These are phyloP conservation scores for Psilocybe cubensis DNA, from an alignment of 768 basidiomycete species.

Conservation along the genomic window DNA sequence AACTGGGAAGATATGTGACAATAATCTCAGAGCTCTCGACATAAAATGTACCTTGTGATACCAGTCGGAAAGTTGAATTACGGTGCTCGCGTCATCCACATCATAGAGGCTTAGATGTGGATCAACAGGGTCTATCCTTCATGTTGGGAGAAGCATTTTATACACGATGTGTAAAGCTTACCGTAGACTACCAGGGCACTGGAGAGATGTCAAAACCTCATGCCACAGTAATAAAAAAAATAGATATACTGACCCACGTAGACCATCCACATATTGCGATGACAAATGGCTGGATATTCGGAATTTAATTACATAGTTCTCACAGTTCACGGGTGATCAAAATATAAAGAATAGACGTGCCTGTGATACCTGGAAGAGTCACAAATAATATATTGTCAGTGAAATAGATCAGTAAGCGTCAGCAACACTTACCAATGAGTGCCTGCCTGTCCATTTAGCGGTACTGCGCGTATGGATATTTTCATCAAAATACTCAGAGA, in stretches of 20 bases:
- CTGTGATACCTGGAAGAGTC: slow-evolving; percentile 18
- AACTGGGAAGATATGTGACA: neutral
- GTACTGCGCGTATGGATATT: slow-evolving; percentile 12
- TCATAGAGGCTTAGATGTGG: slow-evolving; percentile 23
- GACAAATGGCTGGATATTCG: slow-evolving; percentile 17
- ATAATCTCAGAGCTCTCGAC: neutral
- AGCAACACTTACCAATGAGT: slow-evolving; percentile 32
- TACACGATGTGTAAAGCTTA: too few species aligned
- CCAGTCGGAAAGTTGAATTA: slow-evolving; percentile 28
- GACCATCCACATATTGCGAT: slow-evolving; percentile 25
- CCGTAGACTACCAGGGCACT: slow-evolving; percentile 34
- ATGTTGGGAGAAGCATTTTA: neutral
- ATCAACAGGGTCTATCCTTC: slow-evolving; percentile 17
- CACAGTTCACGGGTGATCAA: neutral
- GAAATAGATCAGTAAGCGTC: neutral
- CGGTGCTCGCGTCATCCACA: slow-evolving; percentile 20
- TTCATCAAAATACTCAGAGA: neutral
- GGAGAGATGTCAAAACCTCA: slow-evolving; percentile 14
- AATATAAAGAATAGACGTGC: too few species aligned
- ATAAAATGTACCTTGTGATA: slow-evolving; percentile 17
- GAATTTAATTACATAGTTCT: neutral
- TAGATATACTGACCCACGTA: slow-evolving; percentile 14
- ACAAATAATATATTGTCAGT: neutral
- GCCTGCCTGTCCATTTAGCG: slow-evolving; percentile 28
- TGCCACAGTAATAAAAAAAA: neutral